Base-by-base conservation (phyloP, 2,329 filamentous ascomycete genomes). In the Hysterium pulicare region DNA sequence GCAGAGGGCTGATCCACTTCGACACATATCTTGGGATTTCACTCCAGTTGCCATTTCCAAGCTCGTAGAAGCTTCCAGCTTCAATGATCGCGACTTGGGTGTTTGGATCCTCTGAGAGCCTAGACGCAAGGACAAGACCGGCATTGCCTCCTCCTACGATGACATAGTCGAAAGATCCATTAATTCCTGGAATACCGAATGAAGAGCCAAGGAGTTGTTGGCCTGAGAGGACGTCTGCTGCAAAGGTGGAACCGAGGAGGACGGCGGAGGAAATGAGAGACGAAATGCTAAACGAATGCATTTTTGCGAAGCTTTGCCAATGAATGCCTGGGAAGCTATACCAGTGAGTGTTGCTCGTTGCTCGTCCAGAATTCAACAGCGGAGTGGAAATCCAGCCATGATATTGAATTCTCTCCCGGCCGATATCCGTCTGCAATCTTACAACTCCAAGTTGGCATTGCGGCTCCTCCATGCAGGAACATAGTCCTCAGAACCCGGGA, bases 111-210 rank as follows among this genome's bases (percentile, higher is more conserved):
- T 52, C 48, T 8, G 60, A 57, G 15, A 65, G 47, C 15, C 53
- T 55, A 30, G 59, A 56, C 2, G 62, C 63, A 2, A 64, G 24
- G 2, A 61, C 37, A n/a, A 65, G 52, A 8, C 63, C 62, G n/a
- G 60, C 60, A 11, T 55, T 52, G 2, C 63, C 63, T 11, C 55
- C 62, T 5, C 63, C 63, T 1, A 66, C 47, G 34, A 66, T 58
- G 38, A 66, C 47, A 47, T 64, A 64, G 42, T 66, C 56, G 42
- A 55, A 66, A 0, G 58, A 51, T 9, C 46, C 31, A 38, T 53
- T 51, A 16, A 39, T 17, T n/a, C 44, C 45, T 8, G 56, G 57
- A 26, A 53, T 47, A 21, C 55, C 57, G 32, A 59, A 60, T 33
- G 56, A 57, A 21, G 41, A 45, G 9, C 55, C 53, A 5, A 57